These are phyloP conservation scores for Asterochloris sp. DNA, from an alignment of 139 green algal species.

Conservation along the genomic window DNA sequence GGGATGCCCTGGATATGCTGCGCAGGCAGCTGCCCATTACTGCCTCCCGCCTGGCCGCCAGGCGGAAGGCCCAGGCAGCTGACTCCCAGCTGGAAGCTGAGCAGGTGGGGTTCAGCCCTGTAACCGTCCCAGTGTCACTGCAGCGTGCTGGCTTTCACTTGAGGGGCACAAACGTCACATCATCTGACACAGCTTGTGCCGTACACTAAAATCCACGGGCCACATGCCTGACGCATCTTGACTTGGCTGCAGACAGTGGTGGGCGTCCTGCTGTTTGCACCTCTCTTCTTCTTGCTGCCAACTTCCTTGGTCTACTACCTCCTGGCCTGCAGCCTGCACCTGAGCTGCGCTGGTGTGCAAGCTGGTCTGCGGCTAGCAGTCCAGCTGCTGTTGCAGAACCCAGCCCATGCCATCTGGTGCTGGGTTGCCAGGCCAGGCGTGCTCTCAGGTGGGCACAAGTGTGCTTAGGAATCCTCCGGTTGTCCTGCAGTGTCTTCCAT, in stretches of 20 bases:
- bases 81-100: too few species aligned
- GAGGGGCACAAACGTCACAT: too few species aligned
- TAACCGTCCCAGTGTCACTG: too few species aligned
- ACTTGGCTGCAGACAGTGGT: constrained; percentile 13
- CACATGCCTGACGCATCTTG: not conserved
- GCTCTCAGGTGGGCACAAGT: constrained; percentile 10
- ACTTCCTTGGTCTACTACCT: constrained; percentile 13
- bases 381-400: not conserved
- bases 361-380: not conserved
- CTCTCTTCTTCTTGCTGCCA: constrained; percentile 18
- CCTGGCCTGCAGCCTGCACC: not conserved
- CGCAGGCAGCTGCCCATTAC: not conserved
- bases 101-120: too few species aligned
- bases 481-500: not conserved
- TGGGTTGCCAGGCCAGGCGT: not conserved
- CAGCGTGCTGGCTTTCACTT: too few species aligned
- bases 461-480: not conserved
- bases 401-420: not conserved
- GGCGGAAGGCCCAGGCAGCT: too few species aligned
- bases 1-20: constrained; percentile 4
- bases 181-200: too few species aligned
- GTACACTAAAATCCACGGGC: too few species aligned
- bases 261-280: constrained; percentile 12
- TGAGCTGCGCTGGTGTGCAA: not conserved
- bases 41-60: too few species aligned